Conservation (phyloP, 164 flowering plant species). For the Tetrastigma voinierianum region DNA sequence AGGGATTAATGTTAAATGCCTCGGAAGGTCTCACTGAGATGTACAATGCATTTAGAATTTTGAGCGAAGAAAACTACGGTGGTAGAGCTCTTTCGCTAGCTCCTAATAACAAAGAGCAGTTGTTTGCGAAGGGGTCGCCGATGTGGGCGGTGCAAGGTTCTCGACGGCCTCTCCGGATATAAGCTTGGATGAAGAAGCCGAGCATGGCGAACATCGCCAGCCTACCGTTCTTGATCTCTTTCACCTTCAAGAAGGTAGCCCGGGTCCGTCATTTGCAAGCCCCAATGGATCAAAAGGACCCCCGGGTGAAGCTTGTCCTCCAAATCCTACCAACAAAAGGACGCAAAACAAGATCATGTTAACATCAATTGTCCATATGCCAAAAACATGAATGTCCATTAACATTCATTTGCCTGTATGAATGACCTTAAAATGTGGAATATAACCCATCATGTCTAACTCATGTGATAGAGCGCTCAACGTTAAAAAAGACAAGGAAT, state of each 20-base stretch:
- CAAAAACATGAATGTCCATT: no score
- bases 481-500: no score
- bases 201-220: slow-evolving; percentile 99
- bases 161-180: slow-evolving; percentile 93
- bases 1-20: not conserved
- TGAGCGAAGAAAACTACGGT: slow-evolving; percentile 33
- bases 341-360: not conserved
- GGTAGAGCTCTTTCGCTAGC: slow-evolving; percentile 85
- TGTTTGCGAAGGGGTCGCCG: slow-evolving; percentile 97
- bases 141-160: slow-evolving; percentile 84
- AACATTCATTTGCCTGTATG: no score
- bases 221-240: slow-evolving; percentile 97
- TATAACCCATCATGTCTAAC: no score
- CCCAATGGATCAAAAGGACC: slow-evolving; percentile 96
- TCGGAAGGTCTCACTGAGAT: slow-evolving; percentile 3
- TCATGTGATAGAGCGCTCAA: no score
- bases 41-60: slow-evolving; percentile 8
- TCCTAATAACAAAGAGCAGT: slow-evolving; percentile 86
- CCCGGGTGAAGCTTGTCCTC: slow-evolving; percentile 94
- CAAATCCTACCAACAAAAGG: slow-evolving; percentile 40
- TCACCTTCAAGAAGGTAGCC: slow-evolving; percentile 85
- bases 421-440: no score
- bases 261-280: slow-evolving; percentile 79
- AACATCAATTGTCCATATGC: no score
- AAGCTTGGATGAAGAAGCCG: slow-evolving; percentile 93